A percentile compares a stretch with the other conserved stretches of the same genome.
Conservation (phyloP, 169 alveolate genomes). For the Plasmodium adleri region DNA sequence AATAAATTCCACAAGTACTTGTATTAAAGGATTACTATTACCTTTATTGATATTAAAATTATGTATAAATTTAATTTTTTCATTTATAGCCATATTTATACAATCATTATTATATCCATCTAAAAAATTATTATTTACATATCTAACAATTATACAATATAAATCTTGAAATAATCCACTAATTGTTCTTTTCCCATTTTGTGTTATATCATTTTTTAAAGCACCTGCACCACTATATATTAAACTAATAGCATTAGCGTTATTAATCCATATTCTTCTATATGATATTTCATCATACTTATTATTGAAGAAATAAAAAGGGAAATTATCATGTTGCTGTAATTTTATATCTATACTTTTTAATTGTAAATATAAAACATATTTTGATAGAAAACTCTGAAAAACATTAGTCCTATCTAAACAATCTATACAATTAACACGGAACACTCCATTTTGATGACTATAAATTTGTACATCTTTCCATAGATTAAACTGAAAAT, state of each 20-base stretch:
- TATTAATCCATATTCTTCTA: slow-evolving; percentile 64
- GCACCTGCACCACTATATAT: slow-evolving; percentile 76
- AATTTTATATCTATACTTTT: slow-evolving; percentile 43
- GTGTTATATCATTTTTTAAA: slow-evolving; percentile 67
- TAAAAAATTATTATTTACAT: slow-evolving; percentile 60
- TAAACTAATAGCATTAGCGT: slow-evolving; percentile 72
- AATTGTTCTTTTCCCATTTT: slow-evolving; percentile 73
- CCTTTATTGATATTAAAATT: slow-evolving; percentile 44
- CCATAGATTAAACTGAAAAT: slow-evolving; percentile 21
- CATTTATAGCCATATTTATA: slow-evolving; percentile 57
- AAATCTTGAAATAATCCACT: slow-evolving; percentile 58
- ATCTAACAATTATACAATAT: slow-evolving; percentile 19
- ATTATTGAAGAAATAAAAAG: slow-evolving; percentile 57
- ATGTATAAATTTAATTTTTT: slow-evolving; percentile 30
- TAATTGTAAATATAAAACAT: slow-evolving; percentile 42
- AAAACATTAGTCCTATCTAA: slow-evolving; percentile 98
- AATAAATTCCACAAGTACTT: slow-evolving; percentile 54
- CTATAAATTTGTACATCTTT: slow-evolving; percentile 8
- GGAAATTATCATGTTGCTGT: slow-evolving; percentile 29
- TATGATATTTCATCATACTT: slow-evolving; percentile 28
- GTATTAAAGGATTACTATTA: slow-evolving; percentile 42
- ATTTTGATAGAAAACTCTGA: slow-evolving; percentile 88
- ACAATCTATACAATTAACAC: slow-evolving; percentile 98
- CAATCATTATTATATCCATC: slow-evolving; percentile 77
- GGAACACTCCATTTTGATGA: slow-evolving; percentile 94